Evolutionary conservation across 2,329 filamentous ascomycete genomes (phyloP), one percentile per base, ranked within the genome.

Genomic region (Calonectria leucothoes): DNA sequence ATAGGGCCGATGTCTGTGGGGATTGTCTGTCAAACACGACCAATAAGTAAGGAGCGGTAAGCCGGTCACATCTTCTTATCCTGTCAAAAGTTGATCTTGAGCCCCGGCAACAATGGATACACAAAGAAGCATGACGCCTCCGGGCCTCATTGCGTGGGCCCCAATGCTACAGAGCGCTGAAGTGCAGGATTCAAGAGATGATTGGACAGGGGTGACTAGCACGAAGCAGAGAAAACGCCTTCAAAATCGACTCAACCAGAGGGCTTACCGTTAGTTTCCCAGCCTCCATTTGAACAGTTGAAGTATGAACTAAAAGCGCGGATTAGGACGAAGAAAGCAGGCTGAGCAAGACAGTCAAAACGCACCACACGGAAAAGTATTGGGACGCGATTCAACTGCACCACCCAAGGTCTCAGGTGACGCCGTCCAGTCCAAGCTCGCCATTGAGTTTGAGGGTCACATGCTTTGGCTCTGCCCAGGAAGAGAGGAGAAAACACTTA

Each of bases 181-280:
- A 17, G 52, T 35, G 8, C 61, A 37, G 1, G 33, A 37, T 4
- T 12, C 35, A 4, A 35, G 29, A 1, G 67, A 73, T 25, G 63
- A 73, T 55, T 73, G 67, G 71, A 67, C 67, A 3, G 71, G 71
- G 11, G 61, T 73, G 33, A 70, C 49, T 1, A 57, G 59, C 31
- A 64, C 71, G 1, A 59, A 69, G 37, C 42, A 64, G 15, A 65
- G 71, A 33, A 67, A 65, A 48, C 51, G 61, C 17, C 57, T 72
- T 17, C 70, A 72, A 27, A 72, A 72, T 23, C 49, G 70, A 14
- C 65, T 72, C 3, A 72, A 72, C 10, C 70, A 72, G 42, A 49
- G 70, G n/a, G 70, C 70, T 11, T 61, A 67, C 14, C 33, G 66
- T 64, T 59, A 39, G 66, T 66, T 29, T 6, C 10, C 31, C 29